Evolutionary conservation across 371 early-diverging fungal species (phyloP).

Genomic region (Chytridiales sp.): DNA sequence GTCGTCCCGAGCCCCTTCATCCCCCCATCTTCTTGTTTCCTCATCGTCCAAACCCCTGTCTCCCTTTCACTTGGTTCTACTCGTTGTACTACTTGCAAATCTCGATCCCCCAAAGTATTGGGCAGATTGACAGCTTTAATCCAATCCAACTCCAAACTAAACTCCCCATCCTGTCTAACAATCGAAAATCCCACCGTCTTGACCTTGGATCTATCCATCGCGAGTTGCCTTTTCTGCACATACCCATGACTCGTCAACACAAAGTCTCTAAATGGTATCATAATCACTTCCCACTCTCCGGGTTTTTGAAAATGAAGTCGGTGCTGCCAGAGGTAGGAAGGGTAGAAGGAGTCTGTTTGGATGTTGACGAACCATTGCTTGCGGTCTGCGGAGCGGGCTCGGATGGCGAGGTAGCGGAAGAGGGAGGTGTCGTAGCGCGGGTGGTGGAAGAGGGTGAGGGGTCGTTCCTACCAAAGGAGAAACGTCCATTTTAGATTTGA

Average conservation of each 20-base stretch:
- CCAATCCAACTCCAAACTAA: conserved; percentile 84
- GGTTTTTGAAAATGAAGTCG: conserved; percentile 79
- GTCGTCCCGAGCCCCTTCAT: too few species aligned
- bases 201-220: conserved; percentile 79
- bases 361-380: conserved; percentile 83
- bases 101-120: conserved; percentile 68
- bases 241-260: conserved; percentile 85
- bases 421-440: conserved; percentile 82
- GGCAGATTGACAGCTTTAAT: conserved; percentile 81
- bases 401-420: conserved; percentile 79
- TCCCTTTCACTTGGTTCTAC: too few species aligned
- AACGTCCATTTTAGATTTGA: neutral
- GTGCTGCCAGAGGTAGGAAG: conserved; percentile 88
- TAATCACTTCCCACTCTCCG: conserved; percentile 87
- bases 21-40: too few species aligned
- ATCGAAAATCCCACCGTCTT: conserved; percentile 87
- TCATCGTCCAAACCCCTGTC: too few species aligned
- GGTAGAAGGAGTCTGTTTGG: conserved; percentile 78
- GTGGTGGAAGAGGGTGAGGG: conserved; percentile 67
- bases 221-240: conserved; percentile 74
- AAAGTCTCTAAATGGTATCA: conserved; percentile 91
- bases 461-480: conserved; percentile 44
- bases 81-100: too few species aligned
- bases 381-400: conserved; percentile 75
- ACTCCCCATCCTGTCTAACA: conserved; percentile 80